Base-by-base conservation (phyloP, 208 protist genomes). In the Trypanosoma conorhini region DNA sequence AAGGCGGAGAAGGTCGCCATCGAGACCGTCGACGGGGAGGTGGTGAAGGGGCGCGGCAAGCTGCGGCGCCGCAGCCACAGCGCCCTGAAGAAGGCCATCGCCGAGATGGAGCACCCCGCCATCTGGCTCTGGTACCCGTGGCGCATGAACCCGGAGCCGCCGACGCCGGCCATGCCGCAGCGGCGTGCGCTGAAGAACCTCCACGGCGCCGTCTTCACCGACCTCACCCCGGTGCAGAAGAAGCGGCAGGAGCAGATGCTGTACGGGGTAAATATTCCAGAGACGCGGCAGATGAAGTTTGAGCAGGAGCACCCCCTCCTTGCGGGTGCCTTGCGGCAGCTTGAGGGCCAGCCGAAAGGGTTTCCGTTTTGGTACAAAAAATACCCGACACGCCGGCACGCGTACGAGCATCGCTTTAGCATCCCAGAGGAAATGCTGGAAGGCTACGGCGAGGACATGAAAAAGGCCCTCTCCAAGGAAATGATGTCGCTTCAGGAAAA, bases 301-400 rank as follows among this genome's bases (percentile, higher is more conserved):
- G 88, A 94, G 79, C 64, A 83, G 78, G 72, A 88, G 62, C 92
- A 97, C 79, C 92, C 92, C 5, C 70, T 97, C 40, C 84, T 97
- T n/a, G 85, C 87, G 3, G 76, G 76, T 0, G 88, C 88, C 46
- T 76, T 97, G 44, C 78, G 79, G 62, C 79, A 91, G 62, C 70
- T 92, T 15, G 81, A 93, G 17, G 89, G 85, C 35, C 87, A 89
- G 82, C 88, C 89, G 35, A 92, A 92, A 68, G 89, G 89, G 0
- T 97, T 97, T 64, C 92, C 92, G 38, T 97, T 95, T 76, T 97
- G 92, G 92, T 97, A 93, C 74, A 94, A 92, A 74, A 97, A 97
- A 72, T 97, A 97, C 68, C 92, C 92, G 4, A 97, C 92, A 30
- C 89, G 89, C 12, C 86, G 88, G 30, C 92, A 97, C 79, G 92